Conservation (phyloP, 2,329 filamentous ascomycete species). For the Penicillium sp. region DNA sequence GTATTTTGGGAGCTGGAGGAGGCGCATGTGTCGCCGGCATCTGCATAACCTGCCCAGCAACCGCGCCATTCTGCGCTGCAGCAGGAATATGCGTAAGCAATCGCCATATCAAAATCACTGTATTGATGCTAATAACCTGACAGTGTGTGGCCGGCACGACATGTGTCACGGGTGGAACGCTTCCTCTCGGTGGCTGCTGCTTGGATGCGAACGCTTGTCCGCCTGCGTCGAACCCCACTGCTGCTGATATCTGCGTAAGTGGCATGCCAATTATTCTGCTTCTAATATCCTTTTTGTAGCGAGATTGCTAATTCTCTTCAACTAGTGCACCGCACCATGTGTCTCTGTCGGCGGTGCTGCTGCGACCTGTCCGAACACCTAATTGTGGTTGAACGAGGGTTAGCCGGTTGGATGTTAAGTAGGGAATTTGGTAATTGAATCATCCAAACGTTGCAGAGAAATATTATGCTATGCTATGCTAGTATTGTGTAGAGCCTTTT, state of each 20-base stretch:
- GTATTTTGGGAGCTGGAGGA: slow-evolving; percentile 9
- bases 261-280: neutral
- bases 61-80: slow-evolving; percentile 9
- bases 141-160: slow-evolving; percentile 13
- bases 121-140: neutral
- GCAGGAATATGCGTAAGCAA: slow-evolving; percentile 17
- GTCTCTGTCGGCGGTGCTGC: neutral
- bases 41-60: slow-evolving; percentile 9
- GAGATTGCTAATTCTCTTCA: neutral
- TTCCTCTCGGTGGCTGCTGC: slow-evolving; percentile 13
- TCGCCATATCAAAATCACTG: no score
- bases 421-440: neutral
- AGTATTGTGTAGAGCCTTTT: no score
- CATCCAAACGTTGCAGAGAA: neutral
- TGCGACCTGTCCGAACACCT: neutral
- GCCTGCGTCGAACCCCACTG: slow-evolving; percentile 9
- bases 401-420: neutral
- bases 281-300: neutral
- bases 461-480: neutral
- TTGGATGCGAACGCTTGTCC: slow-evolving; percentile 11
- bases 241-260: slow-evolving; percentile 18
- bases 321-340: neutral
- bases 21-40: slow-evolving; percentile 12
- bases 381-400: neutral
- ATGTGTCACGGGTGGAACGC: slow-evolving; percentile 12